Conservation (phyloP, 2,329 filamentous ascomycete species). For the Penicillium sp. region DNA sequence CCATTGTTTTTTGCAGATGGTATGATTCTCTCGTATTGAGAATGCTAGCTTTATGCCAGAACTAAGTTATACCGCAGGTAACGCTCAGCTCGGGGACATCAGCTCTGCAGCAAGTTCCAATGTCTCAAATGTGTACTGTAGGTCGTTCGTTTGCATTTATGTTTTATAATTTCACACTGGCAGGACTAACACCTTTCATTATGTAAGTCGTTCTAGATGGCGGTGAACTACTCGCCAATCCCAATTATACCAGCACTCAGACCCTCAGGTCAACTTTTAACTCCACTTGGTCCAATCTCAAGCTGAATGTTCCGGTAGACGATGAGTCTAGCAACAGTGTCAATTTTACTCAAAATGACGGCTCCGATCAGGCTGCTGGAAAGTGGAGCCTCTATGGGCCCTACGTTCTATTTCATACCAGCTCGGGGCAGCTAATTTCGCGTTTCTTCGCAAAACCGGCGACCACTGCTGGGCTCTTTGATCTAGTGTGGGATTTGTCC, state of each 20-base stretch:
- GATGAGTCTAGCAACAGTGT: not conserved
- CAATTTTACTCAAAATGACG: not conserved
- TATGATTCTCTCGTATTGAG: not conserved
- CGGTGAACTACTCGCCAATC: slow-evolving; percentile 1
- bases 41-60: not conserved
- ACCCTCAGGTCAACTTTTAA: not conserved
- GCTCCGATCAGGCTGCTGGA: not conserved
- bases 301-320: not conserved
- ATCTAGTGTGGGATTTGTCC: slow-evolving; percentile 1
- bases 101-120: not conserved
- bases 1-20: slow-evolving; percentile 2
- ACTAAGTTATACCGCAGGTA: not conserved
- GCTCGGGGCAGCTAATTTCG: not conserved
- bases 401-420: not conserved
- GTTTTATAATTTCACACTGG: not conserved
- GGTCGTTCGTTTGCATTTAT: not conserved
- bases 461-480: not conserved
- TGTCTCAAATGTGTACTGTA: slow-evolving; percentile 8
- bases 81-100: slow-evolving; percentile 2
- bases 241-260: slow-evolving; percentile 3
- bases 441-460: slow-evolving; percentile 4
- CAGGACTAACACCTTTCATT: not conserved
- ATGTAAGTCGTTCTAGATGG: not conserved
- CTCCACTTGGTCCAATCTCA: slow-evolving; percentile 1
- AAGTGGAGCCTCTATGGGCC: slow-evolving; percentile 1